phyloP scores from a whole-genome alignment of 2,329 filamentous ascomycete species.

The Rhexocercosporidium sp. region DNA sequence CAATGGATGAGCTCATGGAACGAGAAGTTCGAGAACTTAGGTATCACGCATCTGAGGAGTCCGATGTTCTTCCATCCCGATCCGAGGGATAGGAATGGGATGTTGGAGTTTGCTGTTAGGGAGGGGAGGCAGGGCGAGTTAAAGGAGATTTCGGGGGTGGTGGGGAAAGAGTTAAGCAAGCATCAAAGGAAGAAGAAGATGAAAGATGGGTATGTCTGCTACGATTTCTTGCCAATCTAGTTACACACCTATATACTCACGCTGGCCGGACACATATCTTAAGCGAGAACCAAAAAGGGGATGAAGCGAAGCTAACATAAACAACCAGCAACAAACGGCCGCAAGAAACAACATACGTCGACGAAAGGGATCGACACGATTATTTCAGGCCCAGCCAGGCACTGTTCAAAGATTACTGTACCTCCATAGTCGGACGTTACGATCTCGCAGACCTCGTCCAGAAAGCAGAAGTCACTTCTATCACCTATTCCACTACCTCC shows the following conservation, averaged over 20 bases:
- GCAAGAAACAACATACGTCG: conserved; percentile 48
- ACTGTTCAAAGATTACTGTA: conserved; percentile 67
- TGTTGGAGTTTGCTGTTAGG: conserved; percentile 71
- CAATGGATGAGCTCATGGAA: conserved; percentile 77
- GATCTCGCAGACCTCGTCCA: conserved; percentile 61
- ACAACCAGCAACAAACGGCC: conserved; percentile 16
- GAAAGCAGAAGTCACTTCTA: conserved; percentile 51
- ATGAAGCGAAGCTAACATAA: not conserved
- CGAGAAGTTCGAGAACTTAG: conserved; percentile 67
- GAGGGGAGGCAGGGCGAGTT: conserved; percentile 64
- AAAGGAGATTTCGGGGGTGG: conserved; percentile 73
- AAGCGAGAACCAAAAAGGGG: not conserved
- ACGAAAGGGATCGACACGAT: conserved; percentile 70
- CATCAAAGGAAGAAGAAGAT: conserved; percentile 71
- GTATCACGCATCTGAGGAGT: conserved; percentile 74
- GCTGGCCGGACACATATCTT: not conserved
- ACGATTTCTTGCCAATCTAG: too few relatives aligned
- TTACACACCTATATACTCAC: not conserved
- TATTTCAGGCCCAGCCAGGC: conserved; percentile 69
- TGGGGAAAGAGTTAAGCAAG: conserved; percentile 81
- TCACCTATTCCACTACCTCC: conserved; percentile 38
- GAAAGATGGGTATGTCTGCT: conserved; percentile 48
- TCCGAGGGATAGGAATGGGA: conserved; percentile 73
- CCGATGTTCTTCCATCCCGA: conserved; percentile 87
- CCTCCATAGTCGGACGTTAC: conserved; percentile 62